Base-by-base conservation (phyloP, 192 early-diverging fungal species). In the Gryganskiella cystojenkinii region DNA sequence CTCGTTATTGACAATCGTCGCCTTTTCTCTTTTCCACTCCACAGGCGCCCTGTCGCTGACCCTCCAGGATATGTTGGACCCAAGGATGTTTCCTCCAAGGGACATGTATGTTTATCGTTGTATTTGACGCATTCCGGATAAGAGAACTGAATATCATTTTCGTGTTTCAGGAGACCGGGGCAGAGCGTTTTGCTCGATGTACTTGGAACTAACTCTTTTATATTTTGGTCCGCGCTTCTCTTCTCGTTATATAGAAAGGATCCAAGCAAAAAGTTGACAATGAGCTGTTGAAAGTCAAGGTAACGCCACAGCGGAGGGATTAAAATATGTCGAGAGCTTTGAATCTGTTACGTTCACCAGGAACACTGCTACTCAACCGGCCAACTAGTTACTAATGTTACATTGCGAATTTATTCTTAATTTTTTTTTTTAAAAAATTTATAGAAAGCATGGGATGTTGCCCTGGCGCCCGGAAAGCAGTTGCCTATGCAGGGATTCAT, bases 401-500 rank as follows among this genome's bases (percentile, higher is more conserved):
- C n/a, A n/a, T n/a, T n/a, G n/a, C n/a, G n/a, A n/a, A n/a, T n/a
- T n/a, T n/a, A n/a, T n/a, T n/a, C n/a, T n/a, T n/a, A n/a, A n/a
- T n/a, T n/a, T n/a, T n/a, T n/a, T n/a, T n/a, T n/a, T n/a, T n/a
- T n/a, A n/a, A n/a, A n/a, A n/a, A n/a, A n/a, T n/a, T 49, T 56
- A 47, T 63, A 98, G 90, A 98, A 96, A 92, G 97, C 96, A 37
- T 99, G 96, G 95, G 98, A 99, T 71, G 89, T 91, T 28, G 96
- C 97, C 6, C 82, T 97, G 45, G 90, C 84, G 2, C 94, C 94
- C 6, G 95, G 90, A 52, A 98, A 98, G 76, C 90, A 90, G 34
- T 89, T 98, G 25, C 98, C 98, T 1, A 98, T 99, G 97, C 94
- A 98, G 52, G 94, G 85, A 22, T 91, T 99, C 71, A 99, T 99